Evolutionary conservation across 2,329 filamentous ascomycete genomes (phyloP), one percentile per base, ranked within the genome.

Genomic region (Colletotrichum somersetense): DNA sequence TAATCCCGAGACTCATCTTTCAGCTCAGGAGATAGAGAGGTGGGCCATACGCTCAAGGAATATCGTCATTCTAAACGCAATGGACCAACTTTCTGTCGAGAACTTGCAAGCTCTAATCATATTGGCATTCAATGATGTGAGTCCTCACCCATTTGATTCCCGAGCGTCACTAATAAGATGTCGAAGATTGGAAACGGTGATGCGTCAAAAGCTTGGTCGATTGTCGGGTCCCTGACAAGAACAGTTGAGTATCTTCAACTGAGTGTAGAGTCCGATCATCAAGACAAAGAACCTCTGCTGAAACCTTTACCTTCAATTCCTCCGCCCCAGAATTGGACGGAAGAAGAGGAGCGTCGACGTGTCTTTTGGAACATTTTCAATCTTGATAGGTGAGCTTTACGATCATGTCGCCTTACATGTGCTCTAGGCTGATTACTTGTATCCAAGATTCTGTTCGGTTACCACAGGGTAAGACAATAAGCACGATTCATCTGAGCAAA

Each of bases 61-160:
- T 3, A 70, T 74, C 35, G 79, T 82, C 1, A 71, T 81, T 5
- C 71, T 81, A 8, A 76, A 74, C 3, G 78, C 78, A 10, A 78
- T 83, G 78, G 77, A 80, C 30, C 75, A 74, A 8, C 75, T 83
- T 3, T 80, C 79, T 0, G 79, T 83, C 7, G 80, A 82, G 71
- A 81, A 79, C 26, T 64, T 82, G 10, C 81, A 83, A 62, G 80
- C 81, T 2, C 69, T 83, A 20, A 77, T 79, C 6, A 83, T 85
- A 8, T 74, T 83, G 48, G 79, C 79, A 1, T 83, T 83, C 66
- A 78, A 80, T 57, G 79, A 81, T 74, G 81, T 82, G 72, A 74
- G 76, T 62, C 14, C 8, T 10, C 4, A 1, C 12, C 14, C 16
- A 10, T 2, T 40, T 7, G n/a, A 50, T 18, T 12, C 18, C 11